Evolutionary conservation across 495 filamentous ascomycete genomes (phyloP), one percentile per base, ranked within the genome.

Genomic region (Xylaria telfairii): DNA sequence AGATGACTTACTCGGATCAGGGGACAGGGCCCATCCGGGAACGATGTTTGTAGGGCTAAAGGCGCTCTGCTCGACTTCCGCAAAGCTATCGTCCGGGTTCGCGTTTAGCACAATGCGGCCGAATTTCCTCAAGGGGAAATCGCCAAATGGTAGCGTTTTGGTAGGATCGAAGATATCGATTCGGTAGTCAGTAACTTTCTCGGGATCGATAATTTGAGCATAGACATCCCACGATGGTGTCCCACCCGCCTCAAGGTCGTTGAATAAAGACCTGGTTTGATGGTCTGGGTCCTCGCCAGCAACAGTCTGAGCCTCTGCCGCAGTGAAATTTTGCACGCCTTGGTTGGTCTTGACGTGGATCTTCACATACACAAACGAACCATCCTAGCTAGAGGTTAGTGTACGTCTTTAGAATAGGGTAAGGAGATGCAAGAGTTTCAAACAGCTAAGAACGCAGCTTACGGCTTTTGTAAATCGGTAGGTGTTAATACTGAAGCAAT

Each of bases 291-390:
- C 86, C 70, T 85, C 81, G 39, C 81, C 82, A 32, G 84, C 74
- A 37, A 85, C 44, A 2, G 24, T 34, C 17, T 66, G 74, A n/a
- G 84, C 85, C 71, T 88, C 82, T 15, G 82, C 78, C 73, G 83
- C 83, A 59, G 78, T 87, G 75, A 87, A 83, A 74, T 81, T 85
- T 74, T 86, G 82, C 74, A 78, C 83, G 65, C 87, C 87, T 72
- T 86, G 84, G 59, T 87, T 82, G 19, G 87, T 83, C 72, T 84
- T 86, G 75, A 82, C 82, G 71, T 88, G 85, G 61, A 88, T 86
- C 67, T 88, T 87, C 8, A 89, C 84, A 56, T 90, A 89, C 75
- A 86, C 86, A 75, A 88, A 87, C 46, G 80, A 84, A 70, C 87
- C 88, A 53, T 89, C 87, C 54, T 32, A 0, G 26, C 7, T 49